Base-by-base conservation (phyloP, 2,329 filamentous ascomycete species). In the Cordyceps pruinosa region DNA sequence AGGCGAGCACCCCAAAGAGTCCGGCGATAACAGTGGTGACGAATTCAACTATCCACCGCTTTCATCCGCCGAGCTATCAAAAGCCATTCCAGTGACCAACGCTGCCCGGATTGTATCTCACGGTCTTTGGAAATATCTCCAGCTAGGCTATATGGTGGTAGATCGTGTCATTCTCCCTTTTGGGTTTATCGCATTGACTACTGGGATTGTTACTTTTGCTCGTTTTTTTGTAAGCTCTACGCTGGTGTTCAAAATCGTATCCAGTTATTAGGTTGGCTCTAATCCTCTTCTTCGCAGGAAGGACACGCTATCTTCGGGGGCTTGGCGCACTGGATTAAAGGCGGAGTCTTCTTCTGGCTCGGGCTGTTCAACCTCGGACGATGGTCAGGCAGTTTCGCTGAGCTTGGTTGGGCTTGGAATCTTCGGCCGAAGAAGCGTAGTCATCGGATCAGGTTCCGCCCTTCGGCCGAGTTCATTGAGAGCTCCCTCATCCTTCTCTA, bases 351-450 rank as follows among this genome's bases (percentile, higher is more conserved):
- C 77, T 90, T 97, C 74, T 94, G 90, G 86, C 89, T 95, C 61
- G 93, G 93, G 9, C 73, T 96, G 21, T 74, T 97, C 59, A 96
- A 90, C 0, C 78, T 97, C 4, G 91, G 90, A 30, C 86, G 93
- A 57, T 97, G 90, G 88, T 84, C 91, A 67, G 93, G 93, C 26
- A 89, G 88, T 69, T 97, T 96, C 69, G 86, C 88, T 58, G 89
- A 96, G 59, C 81, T 93, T 57, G 93, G 93, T 62, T 97, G 93
- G 93, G 90, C 91, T 0, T 97, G 93, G 93, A 97, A 97, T 66
- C 72, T 92, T 59, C 88, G 88, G 59, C 90, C 90, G 4, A 77
- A 71, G 60, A 66, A 65, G 17, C 59, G 63, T 13, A 79, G 84
- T 19, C 10, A 21, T 1, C 21, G 48, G 4, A 47, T n/a, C 17